Percentiles rank a stretch among this genome's conserved stretches.
These are phyloP conservation scores for Fusarium compactum DNA, from an alignment of 2,329 filamentous ascomycete genomes.

Conservation along the genomic window DNA sequence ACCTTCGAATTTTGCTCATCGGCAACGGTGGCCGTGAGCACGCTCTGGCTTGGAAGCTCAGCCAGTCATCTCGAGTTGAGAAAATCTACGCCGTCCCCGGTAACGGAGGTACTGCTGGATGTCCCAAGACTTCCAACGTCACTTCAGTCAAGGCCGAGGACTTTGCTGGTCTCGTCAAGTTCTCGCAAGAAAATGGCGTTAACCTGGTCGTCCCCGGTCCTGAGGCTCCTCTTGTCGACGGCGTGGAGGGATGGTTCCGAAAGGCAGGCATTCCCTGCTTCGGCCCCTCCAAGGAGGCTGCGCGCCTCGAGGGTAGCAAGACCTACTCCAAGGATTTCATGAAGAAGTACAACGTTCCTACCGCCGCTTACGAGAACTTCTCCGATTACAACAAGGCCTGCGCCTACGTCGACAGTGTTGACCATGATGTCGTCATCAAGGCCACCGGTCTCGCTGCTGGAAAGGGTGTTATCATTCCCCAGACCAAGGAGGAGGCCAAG, in stretches of 20 bases:
- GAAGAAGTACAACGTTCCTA: slow-evolving; percentile 89
- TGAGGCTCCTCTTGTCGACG: slow-evolving; percentile 92
- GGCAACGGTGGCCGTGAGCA: slow-evolving; percentile 96
- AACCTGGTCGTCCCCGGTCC: slow-evolving; percentile 91
- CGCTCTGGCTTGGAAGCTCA: slow-evolving; percentile 92
- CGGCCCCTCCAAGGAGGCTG: slow-evolving; percentile 85
- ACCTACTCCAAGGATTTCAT: slow-evolving; percentile 99
- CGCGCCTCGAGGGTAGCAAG: slow-evolving; percentile 95
- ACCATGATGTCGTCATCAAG: slow-evolving; percentile 89
- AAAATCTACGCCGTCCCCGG: slow-evolving; percentile 79
- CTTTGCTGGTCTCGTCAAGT: slow-evolving; percentile 79
- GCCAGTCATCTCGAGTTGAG: slow-evolving; percentile 82
- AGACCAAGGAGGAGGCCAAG: slow-evolving; percentile 84
- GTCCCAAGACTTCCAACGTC: slow-evolving; percentile 80
- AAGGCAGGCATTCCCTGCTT: slow-evolving; percentile 81
- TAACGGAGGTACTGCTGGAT: slow-evolving; percentile 85
- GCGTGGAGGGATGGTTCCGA: slow-evolving; percentile 86
- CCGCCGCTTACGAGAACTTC: slow-evolving; percentile 92
- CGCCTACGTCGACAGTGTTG: slow-evolving; percentile 77
- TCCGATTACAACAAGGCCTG: slow-evolving; percentile 78
- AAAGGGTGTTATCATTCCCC: slow-evolving; percentile 93
- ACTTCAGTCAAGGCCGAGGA: slow-evolving; percentile 76
- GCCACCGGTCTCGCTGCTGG: slow-evolving; percentile 91
- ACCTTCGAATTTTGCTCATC: slow-evolving; percentile 82
- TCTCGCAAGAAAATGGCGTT: slow-evolving; percentile 78